Conservation (phyloP, 345 rosid genomes). For the Pseudoturritis turrita region DNA sequence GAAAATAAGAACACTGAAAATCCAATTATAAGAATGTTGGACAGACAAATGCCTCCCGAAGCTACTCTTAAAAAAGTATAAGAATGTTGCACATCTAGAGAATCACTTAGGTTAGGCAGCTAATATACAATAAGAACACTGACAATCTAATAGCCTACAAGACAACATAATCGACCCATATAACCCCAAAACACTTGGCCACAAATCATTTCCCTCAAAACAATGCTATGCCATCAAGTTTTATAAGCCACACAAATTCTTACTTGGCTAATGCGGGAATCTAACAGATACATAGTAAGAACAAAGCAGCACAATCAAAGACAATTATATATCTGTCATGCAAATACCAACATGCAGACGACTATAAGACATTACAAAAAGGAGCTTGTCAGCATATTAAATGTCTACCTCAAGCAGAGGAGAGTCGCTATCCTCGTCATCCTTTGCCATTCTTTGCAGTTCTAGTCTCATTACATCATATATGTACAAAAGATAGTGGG, state of each 20-base stretch:
- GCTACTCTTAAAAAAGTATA: background rate
- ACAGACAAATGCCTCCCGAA: background rate
- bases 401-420: slow-evolving; percentile 65
- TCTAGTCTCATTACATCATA: slow-evolving; percentile 64
- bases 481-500: slow-evolving; percentile 83
- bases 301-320: background rate
- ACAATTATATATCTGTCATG: background rate
- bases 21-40: background rate
- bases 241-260: background rate
- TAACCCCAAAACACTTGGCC: background rate
- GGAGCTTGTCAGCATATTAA: slow-evolving; percentile 1
- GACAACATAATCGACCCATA: background rate
- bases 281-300: background rate
- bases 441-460: slow-evolving; percentile 43
- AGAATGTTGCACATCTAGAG: background rate
- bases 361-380: background rate
- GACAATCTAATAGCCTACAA: background rate
- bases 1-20: slow-evolving; percentile 4
- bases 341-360: background rate
- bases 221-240: background rate
- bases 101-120: background rate
- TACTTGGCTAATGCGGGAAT: background rate
- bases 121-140: background rate
- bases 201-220: slow-evolving; percentile 6
- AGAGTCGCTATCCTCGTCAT: slow-evolving; percentile 45